Evolutionary conservation across 768 basidiomycete genomes (phyloP), one percentile per base, ranked within the genome.

Genomic region (Crucibulum laeve): DNA sequence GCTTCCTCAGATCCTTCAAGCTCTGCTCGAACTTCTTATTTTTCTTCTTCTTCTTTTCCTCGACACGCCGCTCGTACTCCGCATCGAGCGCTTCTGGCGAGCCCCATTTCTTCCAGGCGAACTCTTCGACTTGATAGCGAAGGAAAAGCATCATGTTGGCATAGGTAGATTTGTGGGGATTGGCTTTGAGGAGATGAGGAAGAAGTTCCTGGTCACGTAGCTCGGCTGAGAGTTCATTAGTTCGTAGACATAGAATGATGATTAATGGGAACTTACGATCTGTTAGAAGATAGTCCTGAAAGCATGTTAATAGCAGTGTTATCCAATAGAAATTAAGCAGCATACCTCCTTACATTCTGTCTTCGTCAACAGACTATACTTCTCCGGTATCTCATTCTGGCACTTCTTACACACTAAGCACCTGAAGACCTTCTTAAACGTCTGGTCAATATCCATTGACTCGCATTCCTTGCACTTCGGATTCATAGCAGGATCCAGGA

Each of bases 61-160:
- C 74, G 41, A 76, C 77, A 41, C 94, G 76, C 25, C 75, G 73
- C 53, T 88, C 84, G 62, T 83, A 98, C 58, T 97, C 95, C 4
- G 74, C 76, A 55, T 98, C 95, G 38, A 99, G 63, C 7, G 81
- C 91, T 60, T 96, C 93, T 6, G 90, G 76, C 1, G 91, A 89
- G 0, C 92, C 94, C 96, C 96, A 99, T 65, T 99, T 99, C 59
- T 89, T 84, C 87, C 86, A 96, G 4, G 96, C 95, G 63, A 94
- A 97, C 35, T 84, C 89, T 61, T 99, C 96, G 1, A 96, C 91
- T 61, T 98, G 95, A 56, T 71, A 86, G 25, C 96, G 82, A 4
- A 97, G 73, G 65, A 88, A 98, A 17, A 99, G 75, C 96, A 98
- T 98, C 96, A 98, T 98, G 70, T 98, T 99, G 25, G 89, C 88